Percentiles rank a stretch among this genome's conserved stretches.
Evolutionary conservation across 805 yeast genomes (phyloP).

Genomic region (Lachancea thermotolerans): DNA sequence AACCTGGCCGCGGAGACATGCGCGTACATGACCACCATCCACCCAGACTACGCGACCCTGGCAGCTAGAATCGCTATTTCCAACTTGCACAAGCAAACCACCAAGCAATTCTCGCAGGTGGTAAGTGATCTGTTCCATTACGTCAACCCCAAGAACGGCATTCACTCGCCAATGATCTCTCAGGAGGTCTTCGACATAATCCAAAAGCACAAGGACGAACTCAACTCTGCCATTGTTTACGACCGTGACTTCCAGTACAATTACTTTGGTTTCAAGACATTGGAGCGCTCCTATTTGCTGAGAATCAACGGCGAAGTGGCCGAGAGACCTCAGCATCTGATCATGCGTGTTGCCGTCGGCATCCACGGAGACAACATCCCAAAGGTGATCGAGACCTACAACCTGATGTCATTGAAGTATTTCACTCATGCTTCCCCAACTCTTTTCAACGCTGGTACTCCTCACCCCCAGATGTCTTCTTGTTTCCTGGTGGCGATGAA

Average conservation of each 20-base stretch:
- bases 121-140: constrained; percentile 66
- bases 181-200: constrained; percentile 59
- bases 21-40: constrained; percentile 94
- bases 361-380: constrained; percentile 69
- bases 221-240: constrained; percentile 67
- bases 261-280: constrained; percentile 88
- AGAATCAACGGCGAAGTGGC: constrained; percentile 57
- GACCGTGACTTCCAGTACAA: constrained; percentile 73
- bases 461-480: constrained; percentile 78
- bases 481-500: constrained; percentile 89
- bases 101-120: constrained; percentile 76
- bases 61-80: constrained; percentile 96
- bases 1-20: constrained; percentile 92
- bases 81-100: constrained; percentile 89
- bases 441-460: constrained; percentile 87
- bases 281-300: constrained; percentile 78
- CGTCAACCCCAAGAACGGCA: constrained; percentile 71
- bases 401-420: constrained; percentile 77
- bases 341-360: constrained; percentile 88
- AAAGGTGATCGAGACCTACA: constrained; percentile 71
- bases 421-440: constrained; percentile 97
- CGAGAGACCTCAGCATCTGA: constrained; percentile 88
- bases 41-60: constrained; percentile 93
- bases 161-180: constrained; percentile 65
- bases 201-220: constrained; percentile 51